These are phyloP conservation scores for Shiraia bambusicola DNA, from an alignment of 2,329 filamentous ascomycete species.

Conservation along the genomic window DNA sequence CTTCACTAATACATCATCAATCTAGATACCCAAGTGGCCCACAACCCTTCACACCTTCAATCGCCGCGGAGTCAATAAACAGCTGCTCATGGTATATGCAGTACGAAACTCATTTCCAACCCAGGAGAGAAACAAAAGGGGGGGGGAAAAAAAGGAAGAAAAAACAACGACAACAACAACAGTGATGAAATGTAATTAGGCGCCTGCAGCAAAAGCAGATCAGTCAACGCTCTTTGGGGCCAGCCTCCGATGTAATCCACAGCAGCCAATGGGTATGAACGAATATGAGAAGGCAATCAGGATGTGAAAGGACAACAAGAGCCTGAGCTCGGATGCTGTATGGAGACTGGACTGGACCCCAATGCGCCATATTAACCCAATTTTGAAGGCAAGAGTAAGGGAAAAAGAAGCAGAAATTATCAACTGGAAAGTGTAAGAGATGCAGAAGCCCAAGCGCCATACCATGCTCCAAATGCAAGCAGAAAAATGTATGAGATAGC, in stretches of 20 bases:
- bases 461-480: constrained; percentile 39
- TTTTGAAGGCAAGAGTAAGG: constrained; percentile 18
- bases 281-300: constrained; percentile 41
- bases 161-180: too few relatives aligned
- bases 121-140: constrained; percentile 11
- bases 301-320: constrained; percentile 30
- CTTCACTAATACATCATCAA: constrained; percentile 18
- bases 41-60: constrained; percentile 16
- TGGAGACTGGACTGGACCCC: constrained; percentile 36
- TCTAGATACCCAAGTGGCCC: constrained; percentile 20
- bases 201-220: constrained; percentile 23
- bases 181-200: constrained; percentile 36
- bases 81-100: constrained; percentile 43
- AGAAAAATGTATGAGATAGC: constrained; percentile 25
- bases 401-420: constrained; percentile 16
- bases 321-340: constrained; percentile 39
- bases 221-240: constrained; percentile 36
- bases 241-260: constrained; percentile 42
- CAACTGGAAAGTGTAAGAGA: constrained; percentile 18
- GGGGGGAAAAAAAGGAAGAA: constrained; percentile 20
- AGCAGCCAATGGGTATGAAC: constrained; percentile 41
- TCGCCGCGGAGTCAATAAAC: constrained; percentile 29
- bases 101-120: constrained; percentile 23
- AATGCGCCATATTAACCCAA: constrained; percentile 38
- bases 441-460: constrained; percentile 31